Base-by-base conservation (phyloP, 768 basidiomycete species). In the Pleurotus tuber-regium region DNA sequence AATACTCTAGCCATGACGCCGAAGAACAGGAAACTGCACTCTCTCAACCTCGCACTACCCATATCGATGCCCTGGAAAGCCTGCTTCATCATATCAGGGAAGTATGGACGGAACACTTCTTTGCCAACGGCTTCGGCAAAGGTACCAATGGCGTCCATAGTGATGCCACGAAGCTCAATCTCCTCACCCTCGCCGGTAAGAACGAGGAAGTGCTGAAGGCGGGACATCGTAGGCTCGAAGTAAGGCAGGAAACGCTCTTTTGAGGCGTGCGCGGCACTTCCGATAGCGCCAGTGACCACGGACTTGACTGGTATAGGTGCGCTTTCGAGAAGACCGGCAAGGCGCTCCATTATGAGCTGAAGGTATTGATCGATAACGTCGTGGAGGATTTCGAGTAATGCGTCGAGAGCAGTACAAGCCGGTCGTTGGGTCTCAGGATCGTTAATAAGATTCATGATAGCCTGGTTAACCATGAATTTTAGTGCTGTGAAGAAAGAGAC, bases 71-170 rank as follows among this genome's bases (percentile, higher is more conserved):
- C 94, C 57, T 88, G 80, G 77, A 98, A 94, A 2, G 95, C 93
- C 58, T 90, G 87, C 65, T 84, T 83, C 97, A 99, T 98, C 80
- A 96, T 83, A 52, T 92, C 86, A n/a, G 85, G 78, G 76, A 96
- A 97, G 81, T 88, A 98, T 14, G 94, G 95, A 28, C 91, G 77
- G 86, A 98, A 99, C 24, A 84, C 74, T 11, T 98, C 95, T 63
- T 86, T 83, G 57, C 97, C 96, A 54, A 98, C 92, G 6, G 96
- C 93, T 70, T 98, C 96, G 11, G 97, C 92, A 60, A 99, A 92
- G 0, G 97, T 98, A 47, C 97, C 97, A 54, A 98, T 86, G n/a
- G 97, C 92, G 70, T 98, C 97, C 84, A 97, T 97, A 9, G 96
- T 88, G 63, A 98, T 95, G 30, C 97, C 96, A 52, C 96, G 91